phyloP scores from a whole-genome alignment of 805 yeast species.

The Suhomyces prunicola region DNA sequence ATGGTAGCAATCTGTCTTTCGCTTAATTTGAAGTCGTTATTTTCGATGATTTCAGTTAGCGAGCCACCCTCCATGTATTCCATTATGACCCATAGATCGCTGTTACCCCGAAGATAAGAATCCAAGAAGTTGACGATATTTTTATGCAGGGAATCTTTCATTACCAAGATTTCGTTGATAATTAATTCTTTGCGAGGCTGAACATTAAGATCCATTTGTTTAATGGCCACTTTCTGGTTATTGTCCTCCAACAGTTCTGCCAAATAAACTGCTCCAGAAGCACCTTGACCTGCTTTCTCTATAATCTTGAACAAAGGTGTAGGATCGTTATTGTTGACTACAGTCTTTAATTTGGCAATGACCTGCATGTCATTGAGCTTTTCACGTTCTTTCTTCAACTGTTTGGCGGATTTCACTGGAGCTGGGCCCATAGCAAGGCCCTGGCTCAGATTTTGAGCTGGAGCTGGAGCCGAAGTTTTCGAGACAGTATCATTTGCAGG shows the following conservation, averaged over 20 bases:
- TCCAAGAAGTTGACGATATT: conserved; percentile 94
- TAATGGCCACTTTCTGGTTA: conserved; percentile 82
- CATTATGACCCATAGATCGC: conserved; percentile 98
- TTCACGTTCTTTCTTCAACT: conserved; percentile 39
- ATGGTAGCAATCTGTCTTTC: conserved; percentile 92
- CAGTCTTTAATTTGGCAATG: conserved; percentile 74
- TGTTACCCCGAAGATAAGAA: conserved; percentile 53
- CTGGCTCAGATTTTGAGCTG: neutral
- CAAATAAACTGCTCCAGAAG: conserved; percentile 90
- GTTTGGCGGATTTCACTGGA: conserved; percentile 35
- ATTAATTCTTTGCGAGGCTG: conserved; percentile 95
- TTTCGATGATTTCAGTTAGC: conserved; percentile 90
- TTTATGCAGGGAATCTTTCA: conserved; percentile 93
- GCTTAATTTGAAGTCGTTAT: conserved; percentile 64
- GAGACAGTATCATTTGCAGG: neutral
- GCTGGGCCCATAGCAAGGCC: conserved; percentile 9
- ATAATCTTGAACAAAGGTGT: conserved; percentile 70
- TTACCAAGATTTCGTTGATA: conserved; percentile 91
- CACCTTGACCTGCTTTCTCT: conserved; percentile 95
- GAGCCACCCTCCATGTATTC: conserved; percentile 99
- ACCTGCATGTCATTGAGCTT: conserved; percentile 81
- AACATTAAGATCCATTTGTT: conserved; percentile 87
- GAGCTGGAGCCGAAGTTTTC: neutral
- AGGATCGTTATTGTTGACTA: conserved; percentile 86
- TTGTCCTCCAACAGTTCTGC: conserved; percentile 62